Base-by-base conservation (phyloP, 192 early-diverging fungal species). In the Backusella psychrophila region DNA sequence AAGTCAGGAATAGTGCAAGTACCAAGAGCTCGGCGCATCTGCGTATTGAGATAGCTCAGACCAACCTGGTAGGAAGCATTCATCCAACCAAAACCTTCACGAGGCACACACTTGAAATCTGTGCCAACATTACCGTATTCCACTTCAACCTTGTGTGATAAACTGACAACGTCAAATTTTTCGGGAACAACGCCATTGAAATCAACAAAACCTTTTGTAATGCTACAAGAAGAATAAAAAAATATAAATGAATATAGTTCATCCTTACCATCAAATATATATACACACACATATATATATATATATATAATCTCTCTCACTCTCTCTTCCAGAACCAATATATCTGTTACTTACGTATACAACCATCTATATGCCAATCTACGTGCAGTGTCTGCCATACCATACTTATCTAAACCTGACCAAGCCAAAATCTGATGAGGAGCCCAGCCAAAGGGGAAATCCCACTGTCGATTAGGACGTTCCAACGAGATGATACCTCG, bases 31-130 rank as follows among this genome's bases (percentile, higher is more conserved):
- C 96, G 88, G 19, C 90, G 81, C 88, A 94, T 87, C 63, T 89
- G 87, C 19, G 83, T 80, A 15, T 88, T 92, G 71, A 97, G 82
- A 73, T 94, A 94, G 2, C 84, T 87, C 38, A 96, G 80, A 19
- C 96, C 96, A 7, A 96, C 89, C 83, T 95, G 92, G 81, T 91
- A 92, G 34, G 89, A 92, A 7, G 96, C 94, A 75, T 99, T 99
- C 97, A 99, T 99, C 97, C 97, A 99, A 14, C 97, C 97, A 84
- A 99, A 99, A 15, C 97, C 97, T 86, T 99, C 97, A 6, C 94
- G 89, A 0, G 95, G 93, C 23, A 99, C 93, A 80, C 88, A 94
- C 82, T 95, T 93, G 87, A 98, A 98, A 77, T 98, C 96, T 0
- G 89, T 84, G 4, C 97, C 97, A 0, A 98, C 96, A 79, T 98